These are phyloP conservation scores for Phaseolus coccineus DNA, from an alignment of 331 rosid species.

Conservation along the genomic window DNA sequence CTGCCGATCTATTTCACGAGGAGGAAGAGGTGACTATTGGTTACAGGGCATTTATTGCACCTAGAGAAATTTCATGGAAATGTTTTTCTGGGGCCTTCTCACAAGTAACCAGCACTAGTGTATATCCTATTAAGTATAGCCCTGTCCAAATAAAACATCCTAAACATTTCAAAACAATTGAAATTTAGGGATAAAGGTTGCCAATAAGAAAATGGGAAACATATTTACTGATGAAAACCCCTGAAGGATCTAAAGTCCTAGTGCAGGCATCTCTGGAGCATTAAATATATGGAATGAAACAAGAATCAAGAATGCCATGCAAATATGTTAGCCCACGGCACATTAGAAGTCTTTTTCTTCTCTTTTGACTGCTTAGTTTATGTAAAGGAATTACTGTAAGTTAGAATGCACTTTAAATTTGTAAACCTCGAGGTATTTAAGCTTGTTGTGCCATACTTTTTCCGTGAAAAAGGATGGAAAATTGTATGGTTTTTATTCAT, in stretches of 20 bases:
- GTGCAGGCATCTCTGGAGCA: conserved; percentile 7
- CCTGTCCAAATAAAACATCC: not conserved
- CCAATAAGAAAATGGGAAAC: not conserved
- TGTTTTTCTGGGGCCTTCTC: not conserved
- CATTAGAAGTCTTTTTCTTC: conserved; percentile 17
- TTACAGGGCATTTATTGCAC: conserved; percentile 2
- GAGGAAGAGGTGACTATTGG: not conserved
- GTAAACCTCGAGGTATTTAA: conserved; percentile 5
- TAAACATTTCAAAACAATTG: not conserved
- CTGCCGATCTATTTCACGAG: not conserved
- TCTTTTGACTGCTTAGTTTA: conserved; percentile 16
- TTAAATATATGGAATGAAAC: conserved; percentile 16
- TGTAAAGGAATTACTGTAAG: conserved; percentile 1
- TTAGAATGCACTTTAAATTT: not conserved
- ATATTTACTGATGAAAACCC: not conserved
- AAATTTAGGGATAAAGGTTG: not conserved
- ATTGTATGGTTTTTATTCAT: not conserved
- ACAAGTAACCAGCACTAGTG: not conserved
- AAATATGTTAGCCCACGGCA: not conserved
- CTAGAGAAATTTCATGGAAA: not conserved
- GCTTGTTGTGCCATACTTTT: not conserved
- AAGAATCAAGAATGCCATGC: conserved; percentile 23
- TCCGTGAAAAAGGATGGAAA: not conserved
- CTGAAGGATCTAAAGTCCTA: not conserved
- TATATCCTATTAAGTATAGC: not conserved